phyloP scores from a whole-genome alignment of 192 early-diverging fungal genomes.

The Umbelopsis isabellina region DNA sequence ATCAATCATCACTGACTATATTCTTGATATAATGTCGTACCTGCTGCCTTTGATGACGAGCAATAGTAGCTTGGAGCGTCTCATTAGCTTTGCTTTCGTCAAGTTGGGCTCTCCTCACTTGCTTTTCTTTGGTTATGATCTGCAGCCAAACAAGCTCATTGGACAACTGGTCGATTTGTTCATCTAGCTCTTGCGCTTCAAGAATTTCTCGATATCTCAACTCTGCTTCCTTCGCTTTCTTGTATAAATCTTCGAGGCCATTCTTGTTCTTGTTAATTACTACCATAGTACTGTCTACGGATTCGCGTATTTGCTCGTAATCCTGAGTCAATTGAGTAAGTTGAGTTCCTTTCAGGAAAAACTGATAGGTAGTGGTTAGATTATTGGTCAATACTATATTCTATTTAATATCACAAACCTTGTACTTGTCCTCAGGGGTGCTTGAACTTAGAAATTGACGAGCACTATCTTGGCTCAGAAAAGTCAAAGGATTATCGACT shows the following conservation, averaged over 20 bases:
- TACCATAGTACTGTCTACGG: constrained; percentile 52
- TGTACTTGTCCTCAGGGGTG: constrained; percentile 87
- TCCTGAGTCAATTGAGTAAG: constrained; percentile 77
- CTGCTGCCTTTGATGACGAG: not conserved
- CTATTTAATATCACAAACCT: constrained; percentile 36
- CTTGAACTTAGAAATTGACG: constrained; percentile 85
- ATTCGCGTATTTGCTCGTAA: constrained; percentile 64
- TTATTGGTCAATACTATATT: not conserved
- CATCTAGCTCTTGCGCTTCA: constrained; percentile 59
- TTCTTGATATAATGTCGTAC: not conserved
- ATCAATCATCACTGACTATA: not conserved
- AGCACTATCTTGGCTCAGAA: constrained; percentile 93
- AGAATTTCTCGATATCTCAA: constrained; percentile 68
- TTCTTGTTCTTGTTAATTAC: constrained; percentile 61
- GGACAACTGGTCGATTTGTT: constrained; percentile 58
- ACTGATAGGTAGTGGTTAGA: constrained; percentile 37
- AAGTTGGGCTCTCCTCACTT: not conserved
- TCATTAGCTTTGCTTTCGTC: not conserved
- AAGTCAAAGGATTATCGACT: constrained; percentile 92
- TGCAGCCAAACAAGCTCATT: constrained; percentile 80
- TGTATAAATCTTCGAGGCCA: constrained; percentile 68
- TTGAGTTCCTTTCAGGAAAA: constrained; percentile 89
- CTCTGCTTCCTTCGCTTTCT: constrained; percentile 67
- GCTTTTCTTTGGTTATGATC: constrained; percentile 60
- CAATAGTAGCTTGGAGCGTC: constrained; percentile 25